These are phyloP conservation scores for Ciborinia camelliae DNA, from an alignment of 2,329 filamentous ascomycete genomes.

Conservation along the genomic window DNA sequence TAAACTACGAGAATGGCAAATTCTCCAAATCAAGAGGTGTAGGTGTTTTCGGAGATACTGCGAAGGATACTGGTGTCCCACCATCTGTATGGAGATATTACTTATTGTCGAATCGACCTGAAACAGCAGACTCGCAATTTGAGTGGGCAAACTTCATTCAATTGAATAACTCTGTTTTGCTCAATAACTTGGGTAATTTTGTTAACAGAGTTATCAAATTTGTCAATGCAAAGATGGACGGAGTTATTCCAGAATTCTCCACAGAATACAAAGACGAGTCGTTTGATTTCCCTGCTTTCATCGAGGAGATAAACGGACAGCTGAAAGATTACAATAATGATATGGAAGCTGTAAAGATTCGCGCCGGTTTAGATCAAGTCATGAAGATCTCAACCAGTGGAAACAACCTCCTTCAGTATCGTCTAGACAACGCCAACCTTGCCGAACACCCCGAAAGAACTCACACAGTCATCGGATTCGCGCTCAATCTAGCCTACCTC, in stretches of 20 bases:
- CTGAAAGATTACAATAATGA: slow-evolving; percentile 65
- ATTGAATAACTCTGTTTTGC: slow-evolving; percentile 85
- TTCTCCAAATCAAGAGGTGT: slow-evolving; percentile 89
- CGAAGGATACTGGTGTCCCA: slow-evolving; percentile 78
- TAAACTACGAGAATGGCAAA: slow-evolving; percentile 86
- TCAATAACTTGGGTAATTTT: slow-evolving; percentile 69
- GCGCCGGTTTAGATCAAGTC: slow-evolving; percentile 60
- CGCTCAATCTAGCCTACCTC: slow-evolving; percentile 78
- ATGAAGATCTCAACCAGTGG: slow-evolving; percentile 64
- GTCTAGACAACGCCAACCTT: slow-evolving; percentile 44
- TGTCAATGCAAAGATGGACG: slow-evolving; percentile 67
- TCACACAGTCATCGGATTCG: slow-evolving; percentile 61
- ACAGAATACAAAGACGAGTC: slow-evolving; percentile 54
- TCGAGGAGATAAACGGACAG: slow-evolving; percentile 59
- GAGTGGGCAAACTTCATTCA: slow-evolving; percentile 82
- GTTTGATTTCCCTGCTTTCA: slow-evolving; percentile 45
- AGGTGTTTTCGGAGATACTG: slow-evolving; percentile 88
- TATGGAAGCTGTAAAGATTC: slow-evolving; percentile 69
- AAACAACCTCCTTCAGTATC: slow-evolving; percentile 54
- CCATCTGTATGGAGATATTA: slow-evolving; percentile 94
- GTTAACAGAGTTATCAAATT: slow-evolving; percentile 74
- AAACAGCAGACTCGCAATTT: slow-evolving; percentile 84
- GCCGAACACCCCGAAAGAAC: slow-evolving; percentile 40
- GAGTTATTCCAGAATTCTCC: slow-evolving; percentile 61
- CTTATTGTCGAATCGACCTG: slow-evolving; percentile 78